Percentiles rank a stretch among this genome's conserved stretches.
Evolutionary conservation across 1,284 basidiomycete species (phyloP).

Genomic region (Tylopilus sp.): DNA sequence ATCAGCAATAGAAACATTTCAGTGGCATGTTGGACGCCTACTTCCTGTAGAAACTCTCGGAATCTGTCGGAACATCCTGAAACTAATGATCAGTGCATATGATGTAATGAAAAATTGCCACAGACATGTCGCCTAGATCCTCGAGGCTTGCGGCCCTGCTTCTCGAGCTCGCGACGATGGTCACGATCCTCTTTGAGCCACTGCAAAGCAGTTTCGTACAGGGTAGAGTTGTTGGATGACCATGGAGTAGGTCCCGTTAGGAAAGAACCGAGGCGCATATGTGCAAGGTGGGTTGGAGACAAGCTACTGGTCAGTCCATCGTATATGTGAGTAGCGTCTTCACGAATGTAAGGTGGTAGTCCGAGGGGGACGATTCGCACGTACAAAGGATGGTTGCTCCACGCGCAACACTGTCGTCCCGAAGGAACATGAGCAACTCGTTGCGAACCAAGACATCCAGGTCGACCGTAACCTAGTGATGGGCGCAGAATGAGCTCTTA

Average conservation of each 20-base stretch:
- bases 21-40: conserved; percentile 35
- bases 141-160: conserved; percentile 56
- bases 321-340: conserved; percentile 94
- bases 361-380: conserved; percentile 24
- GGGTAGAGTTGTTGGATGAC: conserved; percentile 42
- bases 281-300: conserved; percentile 87
- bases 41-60: conserved; percentile 88
- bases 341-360: conserved; percentile 8
- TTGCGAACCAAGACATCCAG: conserved; percentile 95
- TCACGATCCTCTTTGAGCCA: conserved; percentile 85
- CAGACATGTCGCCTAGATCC: conserved; percentile 66
- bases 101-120: conserved; percentile 8
- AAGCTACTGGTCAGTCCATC: conserved; percentile 65
- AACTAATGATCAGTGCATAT: conserved; percentile 3
- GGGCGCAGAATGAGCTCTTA: conserved; percentile 1
- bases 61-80: conserved; percentile 62
- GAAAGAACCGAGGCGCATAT: conserved; percentile 80
- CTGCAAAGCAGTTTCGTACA: conserved; percentile 72
- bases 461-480: conserved; percentile 84
- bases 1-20: conserved; percentile 1
- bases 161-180: conserved; percentile 55
- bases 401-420: conserved; percentile 74
- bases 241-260: conserved; percentile 64
- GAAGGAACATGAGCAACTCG: conserved; percentile 85
- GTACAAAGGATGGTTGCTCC: conserved; percentile 87